Conservation (phyloP, 371 early-diverging fungal genomes). For the Blakeslea trispora region DNA sequence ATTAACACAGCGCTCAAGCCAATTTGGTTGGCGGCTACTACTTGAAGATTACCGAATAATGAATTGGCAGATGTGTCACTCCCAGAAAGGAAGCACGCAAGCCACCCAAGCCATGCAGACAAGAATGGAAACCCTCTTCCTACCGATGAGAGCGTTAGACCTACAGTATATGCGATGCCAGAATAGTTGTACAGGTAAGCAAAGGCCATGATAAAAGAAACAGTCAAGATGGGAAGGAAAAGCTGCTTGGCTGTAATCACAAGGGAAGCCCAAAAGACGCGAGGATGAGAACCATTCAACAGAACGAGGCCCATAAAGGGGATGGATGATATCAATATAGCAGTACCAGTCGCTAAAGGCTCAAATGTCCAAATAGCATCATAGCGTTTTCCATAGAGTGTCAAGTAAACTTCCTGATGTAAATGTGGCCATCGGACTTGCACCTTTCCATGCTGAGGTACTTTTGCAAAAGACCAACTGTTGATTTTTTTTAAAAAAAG, state of each 20-base stretch:
- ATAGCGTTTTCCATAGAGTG: slow-evolving; percentile 43
- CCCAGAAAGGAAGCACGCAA: slow-evolving; percentile 54
- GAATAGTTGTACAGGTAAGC: slow-evolving; percentile 53
- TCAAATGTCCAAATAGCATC: slow-evolving; percentile 53
- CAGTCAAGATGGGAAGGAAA: slow-evolving; percentile 43
- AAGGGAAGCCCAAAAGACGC: slow-evolving; percentile 31
- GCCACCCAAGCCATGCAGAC: slow-evolving; percentile 56
- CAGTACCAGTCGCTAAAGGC: slow-evolving; percentile 54
- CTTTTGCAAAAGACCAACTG: slow-evolving; percentile 48
- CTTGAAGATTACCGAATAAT: slow-evolving; percentile 54
- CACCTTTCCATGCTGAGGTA: slow-evolving; percentile 30
- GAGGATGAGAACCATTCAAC: slow-evolving; percentile 31
- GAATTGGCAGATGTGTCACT: slow-evolving; percentile 52
- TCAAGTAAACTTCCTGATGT: slow-evolving; percentile 43
- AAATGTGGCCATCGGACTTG: slow-evolving; percentile 44
- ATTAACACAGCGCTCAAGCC: slow-evolving; percentile 47
- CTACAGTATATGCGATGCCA: slow-evolving; percentile 54
- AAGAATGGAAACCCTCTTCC: slow-evolving; percentile 53
- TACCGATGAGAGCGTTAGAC: slow-evolving; percentile 49
- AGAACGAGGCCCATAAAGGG: slow-evolving; percentile 39
- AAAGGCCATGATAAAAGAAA: slow-evolving; percentile 52
- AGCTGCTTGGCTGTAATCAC: slow-evolving; percentile 37
- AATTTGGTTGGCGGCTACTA: slow-evolving; percentile 51
- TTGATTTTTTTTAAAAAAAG: too few species aligned
- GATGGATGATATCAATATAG: slow-evolving; percentile 37